phyloP scores from a whole-genome alignment of 305 asterid genomes.

The Fraxinus sp. region DNA sequence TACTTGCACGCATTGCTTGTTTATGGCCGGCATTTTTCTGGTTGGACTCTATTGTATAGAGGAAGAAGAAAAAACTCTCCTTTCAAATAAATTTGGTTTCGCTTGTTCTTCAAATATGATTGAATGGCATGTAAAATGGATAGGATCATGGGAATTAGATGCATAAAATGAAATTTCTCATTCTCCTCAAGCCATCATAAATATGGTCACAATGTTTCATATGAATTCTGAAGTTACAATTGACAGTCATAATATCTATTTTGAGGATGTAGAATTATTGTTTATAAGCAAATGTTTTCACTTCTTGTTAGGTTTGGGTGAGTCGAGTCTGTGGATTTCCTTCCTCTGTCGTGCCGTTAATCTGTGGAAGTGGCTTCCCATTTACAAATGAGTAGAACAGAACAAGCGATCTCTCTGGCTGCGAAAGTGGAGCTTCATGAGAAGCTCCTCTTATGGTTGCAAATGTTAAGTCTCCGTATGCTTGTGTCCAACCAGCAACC shows the following conservation, averaged over 20 bases:
- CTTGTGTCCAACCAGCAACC: constrained; percentile 82
- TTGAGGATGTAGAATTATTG: neutral
- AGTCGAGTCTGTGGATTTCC: constrained; percentile 25
- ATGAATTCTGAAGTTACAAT: neutral
- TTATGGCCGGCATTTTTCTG: neutral
- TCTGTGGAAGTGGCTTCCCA: constrained; percentile 54
- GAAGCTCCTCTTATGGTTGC: constrained; percentile 86
- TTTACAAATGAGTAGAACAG: constrained; percentile 57
- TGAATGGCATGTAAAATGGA: neutral
- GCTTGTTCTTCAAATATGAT: neutral
- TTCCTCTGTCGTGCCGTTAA: neutral
- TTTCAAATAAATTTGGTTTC: neutral
- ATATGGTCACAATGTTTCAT: neutral
- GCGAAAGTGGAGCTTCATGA: constrained; percentile 80
- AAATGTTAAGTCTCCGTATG: constrained; percentile 58
- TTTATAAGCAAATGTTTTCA: neutral
- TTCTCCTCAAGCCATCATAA: neutral
- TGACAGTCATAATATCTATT: neutral
- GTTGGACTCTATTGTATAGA: neutral
- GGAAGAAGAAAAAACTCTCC: neutral
- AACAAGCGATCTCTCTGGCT: constrained; percentile 69
- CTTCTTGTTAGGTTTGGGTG: neutral
- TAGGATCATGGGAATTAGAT: neutral
- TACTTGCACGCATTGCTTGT: neutral
- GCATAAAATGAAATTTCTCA: neutral